phyloP scores from a whole-genome alignment of 805 yeast genomes.

The Starmerella sp. region DNA sequence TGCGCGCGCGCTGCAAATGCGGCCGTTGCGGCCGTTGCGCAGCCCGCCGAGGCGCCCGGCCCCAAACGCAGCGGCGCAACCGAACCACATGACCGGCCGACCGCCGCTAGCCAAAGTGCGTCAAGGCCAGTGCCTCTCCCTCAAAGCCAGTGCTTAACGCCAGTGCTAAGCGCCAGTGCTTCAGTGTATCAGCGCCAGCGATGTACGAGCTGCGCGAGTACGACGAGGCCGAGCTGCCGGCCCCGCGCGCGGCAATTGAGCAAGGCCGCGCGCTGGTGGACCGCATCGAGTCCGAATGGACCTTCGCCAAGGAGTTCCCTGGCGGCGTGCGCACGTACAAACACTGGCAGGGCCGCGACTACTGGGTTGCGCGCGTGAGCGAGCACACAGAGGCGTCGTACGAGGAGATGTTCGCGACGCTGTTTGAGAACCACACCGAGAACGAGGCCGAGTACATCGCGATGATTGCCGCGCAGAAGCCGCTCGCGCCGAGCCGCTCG shows the following conservation, averaged over 20 bases:
- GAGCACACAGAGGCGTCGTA: conserved; percentile 26
- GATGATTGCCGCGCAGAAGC: conserved; percentile 24
- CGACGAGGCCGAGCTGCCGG: conserved; percentile 20
- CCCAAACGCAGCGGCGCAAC: too few species aligned
- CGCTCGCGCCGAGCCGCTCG: conserved; percentile 17
- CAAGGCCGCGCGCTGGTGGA: conserved; percentile 18
- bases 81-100: too few species aligned
- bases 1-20: too few species aligned
- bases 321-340: conserved; percentile 22
- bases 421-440: conserved; percentile 31
- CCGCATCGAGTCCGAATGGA: conserved; percentile 21
- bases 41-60: too few species aligned
- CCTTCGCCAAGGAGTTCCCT: conserved; percentile 15
- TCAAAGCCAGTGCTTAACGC: too few species aligned
- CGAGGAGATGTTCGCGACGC: conserved; percentile 24
- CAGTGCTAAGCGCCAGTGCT: too few species aligned
- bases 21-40: too few species aligned
- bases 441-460: conserved; percentile 32
- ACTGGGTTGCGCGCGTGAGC: conserved; percentile 32
- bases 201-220: conserved; percentile 21
- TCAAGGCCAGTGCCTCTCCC: too few species aligned
- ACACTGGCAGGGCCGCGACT: conserved; percentile 23
- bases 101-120: too few species aligned
- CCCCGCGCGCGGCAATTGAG: conserved; percentile 15
- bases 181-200: too few species aligned